phyloP scores from a whole-genome alignment of 192 early-diverging fungal genomes.

The Dissophora globulifera region DNA sequence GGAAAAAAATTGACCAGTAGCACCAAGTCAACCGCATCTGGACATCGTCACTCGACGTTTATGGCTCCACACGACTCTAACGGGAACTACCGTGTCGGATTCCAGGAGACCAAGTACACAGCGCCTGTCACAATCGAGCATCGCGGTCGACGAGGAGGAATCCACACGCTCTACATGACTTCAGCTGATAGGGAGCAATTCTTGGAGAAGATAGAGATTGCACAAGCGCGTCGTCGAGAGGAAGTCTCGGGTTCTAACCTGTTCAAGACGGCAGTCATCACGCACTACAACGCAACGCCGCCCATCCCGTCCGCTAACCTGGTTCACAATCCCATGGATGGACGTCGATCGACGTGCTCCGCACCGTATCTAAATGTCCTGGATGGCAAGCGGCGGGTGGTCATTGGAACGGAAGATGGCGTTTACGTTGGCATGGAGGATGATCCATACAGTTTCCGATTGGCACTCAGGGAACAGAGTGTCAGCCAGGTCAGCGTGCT shows the following conservation, averaged over 20 bases:
- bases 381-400: slow-evolving; percentile 71
- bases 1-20: slow-evolving; percentile 36
- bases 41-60: slow-evolving; percentile 40
- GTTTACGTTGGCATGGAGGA: slow-evolving; percentile 78
- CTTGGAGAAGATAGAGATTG: slow-evolving; percentile 41
- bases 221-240: slow-evolving; percentile 47
- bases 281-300: slow-evolving; percentile 36
- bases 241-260: slow-evolving; percentile 40
- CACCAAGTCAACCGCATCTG: slow-evolving; percentile 38
- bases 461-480: slow-evolving; percentile 61
- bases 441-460: slow-evolving; percentile 40
- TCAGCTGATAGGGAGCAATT: slow-evolving; percentile 33
- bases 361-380: slow-evolving; percentile 54
- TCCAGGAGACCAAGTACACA: slow-evolving; percentile 44
- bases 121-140: slow-evolving; percentile 46
- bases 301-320: slow-evolving; percentile 31
- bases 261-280: slow-evolving; percentile 40
- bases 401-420: slow-evolving; percentile 89
- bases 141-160: slow-evolving; percentile 32
- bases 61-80: background rate
- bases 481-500: slow-evolving; percentile 90
- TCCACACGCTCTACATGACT: slow-evolving; percentile 34
- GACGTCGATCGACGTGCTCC: slow-evolving; percentile 27
- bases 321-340: slow-evolving; percentile 48
- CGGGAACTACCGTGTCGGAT: slow-evolving; percentile 24